phyloP scores from a whole-genome alignment of 2,329 filamentous ascomycete species.

The Gnomoniopsis smithogilvyi region DNA sequence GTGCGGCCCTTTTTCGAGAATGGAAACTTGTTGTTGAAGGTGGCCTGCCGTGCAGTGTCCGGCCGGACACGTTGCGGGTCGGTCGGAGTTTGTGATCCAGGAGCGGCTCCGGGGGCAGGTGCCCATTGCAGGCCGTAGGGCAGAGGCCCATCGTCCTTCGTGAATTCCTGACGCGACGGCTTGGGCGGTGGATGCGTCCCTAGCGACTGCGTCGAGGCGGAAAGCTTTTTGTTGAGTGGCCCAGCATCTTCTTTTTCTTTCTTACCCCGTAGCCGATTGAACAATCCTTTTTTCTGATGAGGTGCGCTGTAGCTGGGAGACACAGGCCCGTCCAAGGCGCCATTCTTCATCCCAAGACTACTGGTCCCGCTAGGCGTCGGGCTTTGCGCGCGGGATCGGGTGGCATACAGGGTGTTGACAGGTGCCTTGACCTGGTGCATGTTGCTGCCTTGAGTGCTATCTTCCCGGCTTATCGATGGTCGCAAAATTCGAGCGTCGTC shows the following conservation, averaged over 20 bases:
- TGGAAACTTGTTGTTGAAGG: constrained; percentile 61
- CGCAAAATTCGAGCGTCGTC: constrained; percentile 64
- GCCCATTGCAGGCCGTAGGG: constrained; percentile 22
- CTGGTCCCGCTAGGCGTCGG: constrained; percentile 71
- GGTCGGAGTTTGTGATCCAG: not conserved
- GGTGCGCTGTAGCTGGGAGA: constrained; percentile 46
- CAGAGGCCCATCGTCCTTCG: constrained; percentile 30
- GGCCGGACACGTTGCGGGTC: constrained; percentile 13
- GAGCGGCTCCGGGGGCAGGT: constrained; percentile 7
- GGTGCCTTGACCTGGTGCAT: constrained; percentile 42
- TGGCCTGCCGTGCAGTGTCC: constrained; percentile 40
- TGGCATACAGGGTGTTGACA: constrained; percentile 41
- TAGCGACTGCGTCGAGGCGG: constrained; percentile 52
- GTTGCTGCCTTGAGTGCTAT: constrained; percentile 52
- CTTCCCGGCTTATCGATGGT: constrained; percentile 73
- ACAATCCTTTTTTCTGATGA: constrained; percentile 48
- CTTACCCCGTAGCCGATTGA: constrained; percentile 48
- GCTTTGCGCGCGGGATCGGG: constrained; percentile 66
- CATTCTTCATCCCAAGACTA: constrained; percentile 45
- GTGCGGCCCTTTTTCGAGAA: constrained; percentile 56
- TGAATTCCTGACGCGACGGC: constrained; percentile 45
- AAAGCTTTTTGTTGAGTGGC: constrained; percentile 43
- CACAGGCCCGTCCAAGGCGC: constrained; percentile 50
- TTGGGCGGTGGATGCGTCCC: constrained; percentile 33
- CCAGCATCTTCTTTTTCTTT: constrained; percentile 52